These are phyloP conservation scores for Staphylotrichum tortipilum DNA, from an alignment of 495 filamentous ascomycete genomes.

Conservation along the genomic window DNA sequence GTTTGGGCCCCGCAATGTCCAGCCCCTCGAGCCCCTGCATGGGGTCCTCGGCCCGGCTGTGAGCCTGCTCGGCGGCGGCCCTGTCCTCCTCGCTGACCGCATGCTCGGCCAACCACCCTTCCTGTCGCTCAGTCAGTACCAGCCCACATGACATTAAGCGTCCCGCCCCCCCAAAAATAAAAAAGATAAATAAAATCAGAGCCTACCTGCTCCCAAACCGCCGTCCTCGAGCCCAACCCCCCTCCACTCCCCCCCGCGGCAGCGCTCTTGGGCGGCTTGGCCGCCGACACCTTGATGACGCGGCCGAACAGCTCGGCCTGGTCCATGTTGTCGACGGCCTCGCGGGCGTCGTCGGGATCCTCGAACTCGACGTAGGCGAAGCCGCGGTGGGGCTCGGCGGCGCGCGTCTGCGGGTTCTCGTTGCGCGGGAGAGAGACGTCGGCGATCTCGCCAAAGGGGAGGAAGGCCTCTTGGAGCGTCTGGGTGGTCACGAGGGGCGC, in stretches of 20 bases:
- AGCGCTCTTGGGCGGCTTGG: constrained; percentile 85
- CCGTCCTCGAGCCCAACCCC: constrained; percentile 88
- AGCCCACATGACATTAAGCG: background rate
- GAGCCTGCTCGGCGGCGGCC: constrained; percentile 49
- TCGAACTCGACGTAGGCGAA: constrained; percentile 98
- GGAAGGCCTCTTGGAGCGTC: constrained; percentile 79
- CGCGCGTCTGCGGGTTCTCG: constrained; percentile 53
- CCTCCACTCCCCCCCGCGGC: too few relatives aligned
- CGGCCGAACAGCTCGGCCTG: constrained; percentile 90
- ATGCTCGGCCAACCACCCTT: constrained; percentile 86
- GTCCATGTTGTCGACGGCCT: constrained; percentile 99
- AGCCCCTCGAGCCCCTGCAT: constrained; percentile 93
- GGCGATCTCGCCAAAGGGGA: constrained; percentile 90
- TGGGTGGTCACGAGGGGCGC: constrained; percentile 65
- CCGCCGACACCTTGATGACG: constrained; percentile 81
- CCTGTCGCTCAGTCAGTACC: constrained; percentile 46
- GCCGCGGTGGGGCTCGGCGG: constrained; percentile 65
- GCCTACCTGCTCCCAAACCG: constrained; percentile 93
- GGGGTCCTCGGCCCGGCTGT: constrained; percentile 61
- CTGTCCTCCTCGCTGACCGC: constrained; percentile 83
- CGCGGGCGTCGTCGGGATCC: constrained; percentile 71
- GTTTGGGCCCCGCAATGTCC: constrained; percentile 87
- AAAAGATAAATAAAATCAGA: constrained; percentile 2
- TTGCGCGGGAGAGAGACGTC: constrained; percentile 85
- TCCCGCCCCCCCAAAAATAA: background rate